Percentiles rank a stretch among this genome's conserved stretches.
Conservation (phyloP, 768 basidiomycete genomes). For the Macrolepiota albuminosa region DNA sequence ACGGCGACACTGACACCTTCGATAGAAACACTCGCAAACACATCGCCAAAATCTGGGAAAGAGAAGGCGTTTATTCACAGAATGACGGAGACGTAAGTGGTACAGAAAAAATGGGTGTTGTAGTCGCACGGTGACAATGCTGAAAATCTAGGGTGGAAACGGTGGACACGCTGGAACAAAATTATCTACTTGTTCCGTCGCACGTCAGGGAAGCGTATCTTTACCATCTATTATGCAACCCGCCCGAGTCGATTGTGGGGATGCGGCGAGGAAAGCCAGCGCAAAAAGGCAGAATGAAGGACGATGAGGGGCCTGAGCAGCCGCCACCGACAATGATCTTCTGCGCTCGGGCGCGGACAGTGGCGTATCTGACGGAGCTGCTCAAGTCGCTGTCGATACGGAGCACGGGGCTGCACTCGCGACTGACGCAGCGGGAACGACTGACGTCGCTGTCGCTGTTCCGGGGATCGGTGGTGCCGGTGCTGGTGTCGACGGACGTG, state of each 20-base stretch:
- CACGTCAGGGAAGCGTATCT: slow-evolving; percentile 93
- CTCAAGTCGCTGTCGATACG: slow-evolving; percentile 78
- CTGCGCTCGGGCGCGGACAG: slow-evolving; percentile 78
- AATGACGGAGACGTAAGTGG: slow-evolving; percentile 63
- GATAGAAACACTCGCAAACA: slow-evolving; percentile 72
- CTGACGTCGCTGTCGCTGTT: slow-evolving; percentile 82
- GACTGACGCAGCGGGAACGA: slow-evolving; percentile 88
- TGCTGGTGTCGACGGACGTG: slow-evolving; percentile 93
- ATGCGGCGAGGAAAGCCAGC: slow-evolving; percentile 35
- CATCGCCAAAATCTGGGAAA: slow-evolving; percentile 76
- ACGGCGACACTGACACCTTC: slow-evolving; percentile 91
- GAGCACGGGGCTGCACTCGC: slow-evolving; percentile 87
- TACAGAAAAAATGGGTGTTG: not conserved
- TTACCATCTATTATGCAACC: slow-evolving; percentile 84
- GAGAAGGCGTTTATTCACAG: slow-evolving; percentile 83
- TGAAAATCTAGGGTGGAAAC: slow-evolving; percentile 68
- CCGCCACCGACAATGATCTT: slow-evolving; percentile 98
- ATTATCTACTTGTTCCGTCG: slow-evolving; percentile 89
- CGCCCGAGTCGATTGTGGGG: slow-evolving; percentile 71
- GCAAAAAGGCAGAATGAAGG: slow-evolving; percentile 22
- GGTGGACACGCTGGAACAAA: slow-evolving; percentile 81
- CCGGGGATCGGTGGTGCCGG: slow-evolving; percentile 80
- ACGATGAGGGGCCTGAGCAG: slow-evolving; percentile 54
- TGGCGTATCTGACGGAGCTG: slow-evolving; percentile 80
- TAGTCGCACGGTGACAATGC: not conserved